These are phyloP conservation scores for Candida ortonii DNA, from an alignment of 805 yeast genomes.

Conservation along the genomic window DNA sequence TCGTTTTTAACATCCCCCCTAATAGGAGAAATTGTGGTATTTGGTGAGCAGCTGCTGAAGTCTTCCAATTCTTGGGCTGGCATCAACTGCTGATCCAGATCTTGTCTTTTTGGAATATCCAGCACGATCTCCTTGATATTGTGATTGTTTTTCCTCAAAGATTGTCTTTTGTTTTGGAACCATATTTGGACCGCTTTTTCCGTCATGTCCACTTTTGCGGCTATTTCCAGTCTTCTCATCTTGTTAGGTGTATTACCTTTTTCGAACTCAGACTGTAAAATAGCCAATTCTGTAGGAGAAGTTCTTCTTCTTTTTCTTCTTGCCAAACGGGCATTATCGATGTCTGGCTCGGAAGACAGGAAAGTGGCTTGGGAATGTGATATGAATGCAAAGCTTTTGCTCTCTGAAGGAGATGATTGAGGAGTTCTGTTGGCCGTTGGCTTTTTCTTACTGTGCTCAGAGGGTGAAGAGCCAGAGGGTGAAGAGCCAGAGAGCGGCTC, in stretches of 20 bases:
- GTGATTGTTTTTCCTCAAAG: conserved; percentile 50
- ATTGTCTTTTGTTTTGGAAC: conserved; percentile 95
- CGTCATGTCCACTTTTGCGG: conserved; percentile 82
- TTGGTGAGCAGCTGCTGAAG: conserved; percentile 4
- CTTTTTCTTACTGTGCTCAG: conserved; percentile 8
- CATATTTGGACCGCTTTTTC: conserved; percentile 97
- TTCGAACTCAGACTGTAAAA: conserved; percentile 77
- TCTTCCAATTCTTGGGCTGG: conserved; percentile 15
- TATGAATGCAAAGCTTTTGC: conserved; percentile 74
- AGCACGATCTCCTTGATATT: conserved; percentile 31
- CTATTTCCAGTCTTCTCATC: conserved; percentile 71
- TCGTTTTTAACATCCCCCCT: conserved; percentile 6
- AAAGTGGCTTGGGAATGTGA: conserved; percentile 90
- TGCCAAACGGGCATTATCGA: conserved; percentile 89
- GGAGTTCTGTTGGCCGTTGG: conserved; percentile 15
- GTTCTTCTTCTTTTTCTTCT: conserved; percentile 95
- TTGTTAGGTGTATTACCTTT: conserved; percentile 80
- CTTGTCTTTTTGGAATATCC: conserved; percentile 26
- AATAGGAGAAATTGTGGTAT: conserved; percentile 2
- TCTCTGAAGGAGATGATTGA: conserved; percentile 23
- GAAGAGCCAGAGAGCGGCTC: no score
- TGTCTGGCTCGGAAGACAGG: conserved; percentile 75
- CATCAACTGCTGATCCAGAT: conserved; percentile 25
- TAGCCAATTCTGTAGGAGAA: conserved; percentile 77
- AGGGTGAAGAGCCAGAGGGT: conserved; percentile 5